Evolutionary conservation across 2,329 filamentous ascomycete genomes (phyloP), one percentile per base, ranked within the genome.

Genomic region (Phaeoacremonium minimum): DNA sequence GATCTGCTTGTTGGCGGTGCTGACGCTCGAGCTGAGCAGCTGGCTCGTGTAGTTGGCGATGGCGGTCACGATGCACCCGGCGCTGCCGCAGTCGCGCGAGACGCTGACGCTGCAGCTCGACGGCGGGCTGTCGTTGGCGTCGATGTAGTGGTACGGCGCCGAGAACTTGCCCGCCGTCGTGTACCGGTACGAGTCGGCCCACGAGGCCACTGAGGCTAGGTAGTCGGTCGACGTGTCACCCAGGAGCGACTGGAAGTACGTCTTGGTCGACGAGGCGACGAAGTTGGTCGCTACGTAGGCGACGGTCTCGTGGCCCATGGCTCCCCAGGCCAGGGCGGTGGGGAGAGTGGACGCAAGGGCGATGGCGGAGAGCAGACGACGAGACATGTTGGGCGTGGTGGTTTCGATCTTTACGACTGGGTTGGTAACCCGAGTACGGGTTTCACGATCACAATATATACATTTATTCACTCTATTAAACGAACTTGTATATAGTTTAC

Each of bases 251-350:
- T 71, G 60, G 46, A 73, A 61, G 50, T 64, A 66, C 8, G 52
- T 42, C 34, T 58, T 50, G 1, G 70, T 71, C 9, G 57, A 54
- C 1, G 62, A 36, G 12, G 57, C 42, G 7, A 75, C 61, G 46
- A 71, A 73, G 52, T 70, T 62, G 34, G 61, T 62, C 2, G 72
- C 72, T 30, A 77, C 51, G 49, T 73, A 73, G 15, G 72, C 73
- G n/a, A 76, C 60, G 1, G 73, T 69, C 42, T 68, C 66, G 48
- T 77, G 73, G 42, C 72, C 72, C 41, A 67, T 58, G 7, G 54
- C 52, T 11, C 64, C 64, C 64, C 64, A 68, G 37, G 64, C 64
- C 16, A 9, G 14, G 4, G 15, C 33, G n/a, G n/a, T n/a, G n/a
- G n/a, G n/a, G n/a, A n/a, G n/a, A n/a, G n/a, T n/a, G n/a, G n/a